Evolutionary conservation across 2,329 filamentous ascomycete species (phyloP).

Genomic region (Fusarium sp.): DNA sequence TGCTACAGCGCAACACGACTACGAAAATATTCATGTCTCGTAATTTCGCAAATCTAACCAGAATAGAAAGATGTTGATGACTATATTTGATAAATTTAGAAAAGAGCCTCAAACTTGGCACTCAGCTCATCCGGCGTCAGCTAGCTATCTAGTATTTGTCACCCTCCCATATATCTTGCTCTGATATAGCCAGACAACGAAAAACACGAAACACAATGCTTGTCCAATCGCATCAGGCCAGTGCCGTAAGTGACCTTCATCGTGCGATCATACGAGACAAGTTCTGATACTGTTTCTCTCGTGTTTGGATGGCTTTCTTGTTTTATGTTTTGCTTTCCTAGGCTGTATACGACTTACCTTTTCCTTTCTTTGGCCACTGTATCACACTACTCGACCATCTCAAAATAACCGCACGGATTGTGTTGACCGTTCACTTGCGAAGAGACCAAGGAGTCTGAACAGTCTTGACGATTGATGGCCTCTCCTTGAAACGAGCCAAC

Average conservation of each 20-base stretch:
- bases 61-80: neutral
- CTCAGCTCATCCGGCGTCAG: neutral
- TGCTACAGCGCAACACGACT: neutral
- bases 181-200: neutral
- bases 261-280: neutral
- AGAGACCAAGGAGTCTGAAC: neutral
- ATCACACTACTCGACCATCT: too few relatives aligned
- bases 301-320: neutral
- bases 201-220: neutral
- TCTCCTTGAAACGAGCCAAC: neutral
- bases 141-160: neutral
- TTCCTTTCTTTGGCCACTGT: too few relatives aligned
- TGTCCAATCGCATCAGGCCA: neutral
- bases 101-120: neutral
- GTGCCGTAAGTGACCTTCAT: neutral
- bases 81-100: neutral
- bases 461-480: neutral
- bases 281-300: neutral
- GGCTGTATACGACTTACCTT: neutral
- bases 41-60: too few relatives aligned
- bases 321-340: neutral
- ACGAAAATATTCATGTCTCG: neutral
- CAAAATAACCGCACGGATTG: neutral
- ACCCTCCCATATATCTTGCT: neutral
- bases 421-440: neutral